Percentiles rank a stretch among this genome's conserved stretches.
phyloP scores from a whole-genome alignment of 352 stramenopile genomes.

The Albugo candida region DNA sequence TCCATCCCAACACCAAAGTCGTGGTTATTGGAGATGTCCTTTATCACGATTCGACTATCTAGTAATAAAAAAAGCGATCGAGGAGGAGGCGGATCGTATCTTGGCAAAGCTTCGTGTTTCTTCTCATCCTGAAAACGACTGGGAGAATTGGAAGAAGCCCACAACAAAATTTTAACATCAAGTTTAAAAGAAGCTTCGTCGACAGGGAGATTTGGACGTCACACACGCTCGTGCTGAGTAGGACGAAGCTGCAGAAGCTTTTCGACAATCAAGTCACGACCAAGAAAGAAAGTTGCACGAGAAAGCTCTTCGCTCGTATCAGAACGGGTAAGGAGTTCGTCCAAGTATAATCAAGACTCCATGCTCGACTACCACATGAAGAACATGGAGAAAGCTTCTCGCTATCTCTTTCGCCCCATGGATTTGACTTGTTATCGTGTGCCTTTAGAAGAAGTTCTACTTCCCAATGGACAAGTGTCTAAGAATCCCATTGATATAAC shows the following conservation, averaged over 20 bases:
- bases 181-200: no score
- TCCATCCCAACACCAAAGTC: no score
- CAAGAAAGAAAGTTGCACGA: neutral
- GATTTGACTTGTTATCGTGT: constrained; percentile 2
- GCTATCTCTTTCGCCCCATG: constrained; percentile 3
- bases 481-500: constrained; percentile 4
- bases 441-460: constrained; percentile 3
- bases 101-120: no score
- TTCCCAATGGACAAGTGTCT: neutral
- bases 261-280: neutral
- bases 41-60: no score
- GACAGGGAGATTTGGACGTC: no score
- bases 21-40: no score
- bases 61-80: no score
- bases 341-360: constrained; percentile 6
- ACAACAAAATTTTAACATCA: no score
- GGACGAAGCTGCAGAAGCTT: neutral
- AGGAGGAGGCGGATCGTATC: no score
- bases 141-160: no score
- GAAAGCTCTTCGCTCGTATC: neutral
- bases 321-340: constrained; percentile 1
- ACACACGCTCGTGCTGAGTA: no score
- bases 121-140: no score
- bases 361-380: constrained; percentile 4
- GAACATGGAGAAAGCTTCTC: constrained; percentile 1